Evolutionary conservation across 352 stramenopile genomes (phyloP).

Genomic region (Pythium rishiriense): DNA sequence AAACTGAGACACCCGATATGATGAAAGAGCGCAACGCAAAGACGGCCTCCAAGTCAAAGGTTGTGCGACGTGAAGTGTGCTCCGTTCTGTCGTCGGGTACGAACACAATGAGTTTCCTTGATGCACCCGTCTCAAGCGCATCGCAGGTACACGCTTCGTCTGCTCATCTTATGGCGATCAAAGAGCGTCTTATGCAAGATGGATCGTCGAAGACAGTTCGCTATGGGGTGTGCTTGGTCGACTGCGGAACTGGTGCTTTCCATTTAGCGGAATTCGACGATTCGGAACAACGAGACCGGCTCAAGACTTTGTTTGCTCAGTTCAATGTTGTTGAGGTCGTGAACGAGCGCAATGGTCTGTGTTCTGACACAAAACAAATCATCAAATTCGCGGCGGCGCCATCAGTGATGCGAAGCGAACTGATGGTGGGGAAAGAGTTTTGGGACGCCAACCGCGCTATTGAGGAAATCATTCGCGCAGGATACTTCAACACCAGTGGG

Average conservation of each 20-base stretch:
- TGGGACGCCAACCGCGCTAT: conserved; percentile 91
- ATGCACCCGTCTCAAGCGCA: conserved; percentile 61
- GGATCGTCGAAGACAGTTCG: conserved; percentile 40
- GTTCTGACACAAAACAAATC: conserved; percentile 64
- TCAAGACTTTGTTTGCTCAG: conserved; percentile 95
- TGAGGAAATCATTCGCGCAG: conserved; percentile 85
- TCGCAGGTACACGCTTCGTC: conserved; percentile 47
- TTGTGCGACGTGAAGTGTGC: conserved; percentile 95
- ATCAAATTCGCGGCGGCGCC: conserved; percentile 69
- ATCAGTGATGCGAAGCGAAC: conserved; percentile 58
- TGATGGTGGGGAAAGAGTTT: conserved; percentile 79
- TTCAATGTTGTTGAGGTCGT: conserved; percentile 87
- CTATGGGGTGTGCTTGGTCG: conserved; percentile 95
- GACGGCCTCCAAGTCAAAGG: conserved; percentile 75
- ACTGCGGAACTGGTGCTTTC: conserved; percentile 93
- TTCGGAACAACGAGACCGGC: conserved; percentile 91
- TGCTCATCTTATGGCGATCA: conserved; percentile 63
- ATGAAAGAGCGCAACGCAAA: conserved; percentile 93
- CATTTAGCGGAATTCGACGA: conserved; percentile 98
- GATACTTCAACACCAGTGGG: conserved; percentile 86
- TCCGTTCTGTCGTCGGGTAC: conserved; percentile 95
- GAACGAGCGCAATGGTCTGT: conserved; percentile 67
- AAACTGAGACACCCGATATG: conserved; percentile 98
- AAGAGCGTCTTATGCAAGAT: conserved; percentile 66
- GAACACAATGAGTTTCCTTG: conserved; percentile 94